These are phyloP conservation scores for Euphorbia pulcherrima DNA, from an alignment of 345 rosid genomes.

Conservation along the genomic window DNA sequence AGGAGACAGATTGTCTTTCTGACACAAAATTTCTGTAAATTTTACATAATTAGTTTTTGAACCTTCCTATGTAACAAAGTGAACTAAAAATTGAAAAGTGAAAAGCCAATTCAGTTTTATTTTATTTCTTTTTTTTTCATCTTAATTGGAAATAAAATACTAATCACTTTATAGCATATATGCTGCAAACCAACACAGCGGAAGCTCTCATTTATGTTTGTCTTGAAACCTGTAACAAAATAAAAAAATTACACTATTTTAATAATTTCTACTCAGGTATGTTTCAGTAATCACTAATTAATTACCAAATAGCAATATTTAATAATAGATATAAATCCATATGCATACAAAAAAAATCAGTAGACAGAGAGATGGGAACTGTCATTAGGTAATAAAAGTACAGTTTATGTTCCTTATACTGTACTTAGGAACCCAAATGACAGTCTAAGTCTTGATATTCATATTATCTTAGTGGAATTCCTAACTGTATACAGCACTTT, in stretches of 20 bases:
- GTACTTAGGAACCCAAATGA: conserved; percentile 24
- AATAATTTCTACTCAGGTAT: conserved; percentile 21
- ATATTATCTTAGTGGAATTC: conserved; percentile 9
- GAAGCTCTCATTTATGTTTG: conserved; percentile 44
- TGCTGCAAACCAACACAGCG: conserved; percentile 24
- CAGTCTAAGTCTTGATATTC: too few species aligned
- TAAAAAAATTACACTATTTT: conserved; percentile 10
- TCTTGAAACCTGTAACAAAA: conserved; percentile 65
- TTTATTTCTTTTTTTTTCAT: background rate
- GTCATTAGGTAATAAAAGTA: background rate
- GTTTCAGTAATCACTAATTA: conserved; percentile 22
- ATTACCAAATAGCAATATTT: background rate
- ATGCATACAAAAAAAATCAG: background rate
- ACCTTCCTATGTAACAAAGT: conserved; percentile 24
- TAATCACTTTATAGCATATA: conserved; percentile 13
- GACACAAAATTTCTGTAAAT: conserved; percentile 21
- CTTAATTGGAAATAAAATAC: conserved; percentile 8
- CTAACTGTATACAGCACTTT: conserved; percentile 23
- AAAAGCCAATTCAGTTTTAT: conserved; percentile 14
- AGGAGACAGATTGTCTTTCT: conserved; percentile 20
- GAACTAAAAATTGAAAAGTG: conserved; percentile 12
- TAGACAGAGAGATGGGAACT: conserved; percentile 12
- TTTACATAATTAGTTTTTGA: conserved; percentile 26
- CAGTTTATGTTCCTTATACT: background rate
- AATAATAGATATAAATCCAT: background rate